Percentiles rank a stretch among this genome's conserved stretches.
Evolutionary conservation across 2,329 filamentous ascomycete genomes (phyloP).

Genomic region (Trichophaea hybrida): DNA sequence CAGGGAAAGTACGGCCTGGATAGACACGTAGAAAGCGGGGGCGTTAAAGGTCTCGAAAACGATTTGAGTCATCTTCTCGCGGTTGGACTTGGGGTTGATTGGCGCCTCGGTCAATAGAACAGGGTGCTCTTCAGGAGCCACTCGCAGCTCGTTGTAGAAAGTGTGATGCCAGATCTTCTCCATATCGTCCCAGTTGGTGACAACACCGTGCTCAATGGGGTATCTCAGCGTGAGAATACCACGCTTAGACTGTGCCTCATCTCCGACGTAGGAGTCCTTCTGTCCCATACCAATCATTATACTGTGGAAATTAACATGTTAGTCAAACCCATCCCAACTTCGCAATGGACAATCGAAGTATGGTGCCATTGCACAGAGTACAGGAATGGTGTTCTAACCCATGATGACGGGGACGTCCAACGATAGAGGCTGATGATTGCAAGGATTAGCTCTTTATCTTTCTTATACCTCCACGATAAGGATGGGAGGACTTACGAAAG

Average conservation of each 20-base stretch:
- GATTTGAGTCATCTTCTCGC: slow-evolving; percentile 99
- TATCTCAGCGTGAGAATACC: slow-evolving; percentile 99
- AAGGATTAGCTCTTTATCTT: background rate
- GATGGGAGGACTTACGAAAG: slow-evolving; percentile 71
- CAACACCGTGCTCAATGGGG: slow-evolving; percentile 99
- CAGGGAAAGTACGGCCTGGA: slow-evolving; percentile 97
- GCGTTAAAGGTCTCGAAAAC: slow-evolving; percentile 99
- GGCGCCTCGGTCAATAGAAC: slow-evolving; percentile 97
- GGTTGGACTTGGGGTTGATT: slow-evolving; percentile 99
- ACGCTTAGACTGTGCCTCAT: slow-evolving; percentile 99
- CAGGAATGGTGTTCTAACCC: slow-evolving; percentile 45
- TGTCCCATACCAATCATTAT: slow-evolving; percentile 99
- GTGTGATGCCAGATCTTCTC: slow-evolving; percentile 99
- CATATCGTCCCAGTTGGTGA: slow-evolving; percentile 99
- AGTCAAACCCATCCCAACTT: background rate
- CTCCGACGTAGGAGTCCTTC: slow-evolving; percentile 99
- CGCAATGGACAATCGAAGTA: background rate
- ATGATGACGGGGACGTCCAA: slow-evolving; percentile 99
- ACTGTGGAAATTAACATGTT: slow-evolving; percentile 39
- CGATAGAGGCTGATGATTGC: slow-evolving; percentile 66
- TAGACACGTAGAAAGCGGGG: slow-evolving; percentile 99
- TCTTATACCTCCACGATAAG: slow-evolving; percentile 3
- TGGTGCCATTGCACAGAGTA: background rate
- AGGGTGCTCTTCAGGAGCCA: slow-evolving; percentile 98
- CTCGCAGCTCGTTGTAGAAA: slow-evolving; percentile 99